These are phyloP conservation scores for Serpula lacrymans DNA, from an alignment of 768 basidiomycete species.

Conservation along the genomic window DNA sequence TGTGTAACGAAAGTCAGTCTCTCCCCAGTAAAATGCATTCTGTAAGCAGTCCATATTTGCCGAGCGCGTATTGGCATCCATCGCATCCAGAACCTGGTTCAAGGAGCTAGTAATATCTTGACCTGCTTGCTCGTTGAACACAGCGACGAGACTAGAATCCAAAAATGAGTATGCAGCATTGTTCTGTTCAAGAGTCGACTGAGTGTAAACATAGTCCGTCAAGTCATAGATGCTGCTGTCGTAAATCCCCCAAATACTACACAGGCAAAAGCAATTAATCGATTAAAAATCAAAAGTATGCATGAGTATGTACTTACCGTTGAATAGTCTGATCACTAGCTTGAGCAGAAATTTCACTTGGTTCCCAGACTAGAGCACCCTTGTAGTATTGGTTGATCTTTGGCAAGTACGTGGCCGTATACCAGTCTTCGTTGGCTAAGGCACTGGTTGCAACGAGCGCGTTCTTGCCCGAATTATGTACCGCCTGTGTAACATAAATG, in stretches of 20 bases:
- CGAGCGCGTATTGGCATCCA: slow-evolving; percentile 37
- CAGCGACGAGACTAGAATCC: slow-evolving; percentile 40
- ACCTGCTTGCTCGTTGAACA: slow-evolving; percentile 59
- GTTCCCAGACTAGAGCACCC: slow-evolving; percentile 53
- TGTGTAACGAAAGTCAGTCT: slow-evolving; percentile 55
- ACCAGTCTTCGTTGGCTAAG: slow-evolving; percentile 48
- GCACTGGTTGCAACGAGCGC: slow-evolving; percentile 35
- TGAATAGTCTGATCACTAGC: slow-evolving; percentile 35
- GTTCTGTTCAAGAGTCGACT: slow-evolving; percentile 39
- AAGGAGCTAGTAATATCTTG: slow-evolving; percentile 55
- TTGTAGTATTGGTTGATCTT: slow-evolving; percentile 55
- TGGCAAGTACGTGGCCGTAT: slow-evolving; percentile 51
- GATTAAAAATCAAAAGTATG: slow-evolving; percentile 8
- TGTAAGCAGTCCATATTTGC: slow-evolving; percentile 50
- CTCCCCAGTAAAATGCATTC: slow-evolving; percentile 56
- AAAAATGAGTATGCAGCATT: slow-evolving; percentile 51
- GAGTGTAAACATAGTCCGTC: slow-evolving; percentile 64
- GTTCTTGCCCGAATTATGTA: slow-evolving; percentile 54
- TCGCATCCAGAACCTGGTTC: slow-evolving; percentile 39
- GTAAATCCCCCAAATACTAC: slow-evolving; percentile 59
- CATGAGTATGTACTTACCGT: slow-evolving; percentile 18
- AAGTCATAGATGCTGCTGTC: slow-evolving; percentile 58
- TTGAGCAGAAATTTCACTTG: slow-evolving; percentile 32
- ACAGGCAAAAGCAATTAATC: slow-evolving; percentile 8
- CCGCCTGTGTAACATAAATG: slow-evolving; percentile 38